Evolutionary conservation across 108 stramenopile species (phyloP).

Genomic region (Licmophora abbreviata): DNA sequence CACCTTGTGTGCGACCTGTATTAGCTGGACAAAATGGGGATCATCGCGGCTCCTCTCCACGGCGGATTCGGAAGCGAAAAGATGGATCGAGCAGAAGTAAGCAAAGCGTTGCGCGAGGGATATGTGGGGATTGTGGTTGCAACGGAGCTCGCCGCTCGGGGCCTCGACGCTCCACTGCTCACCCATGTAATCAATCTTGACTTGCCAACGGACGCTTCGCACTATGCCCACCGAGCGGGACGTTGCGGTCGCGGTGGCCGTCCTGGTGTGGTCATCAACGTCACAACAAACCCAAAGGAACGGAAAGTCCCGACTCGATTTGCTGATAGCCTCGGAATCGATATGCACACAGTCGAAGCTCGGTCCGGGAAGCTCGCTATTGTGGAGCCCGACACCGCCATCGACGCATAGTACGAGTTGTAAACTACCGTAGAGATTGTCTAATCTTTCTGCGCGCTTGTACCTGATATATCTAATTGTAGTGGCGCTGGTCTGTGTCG

Average conservation of each 20-base stretch:
- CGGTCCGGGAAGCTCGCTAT: conserved; percentile 54
- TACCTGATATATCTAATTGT: too few relatives aligned
- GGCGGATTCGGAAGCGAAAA: conserved; percentile 71
- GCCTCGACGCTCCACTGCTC: conserved; percentile 78
- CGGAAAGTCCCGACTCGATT: conserved; percentile 68
- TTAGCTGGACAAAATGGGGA: conserved; percentile 55
- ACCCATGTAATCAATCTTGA: conserved; percentile 87
- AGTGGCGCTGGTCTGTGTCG: too few relatives aligned
- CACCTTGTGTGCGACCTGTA: neutral
- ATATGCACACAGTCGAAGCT: conserved; percentile 62
- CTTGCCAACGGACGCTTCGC: conserved; percentile 84
- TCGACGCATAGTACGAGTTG: too few relatives aligned
- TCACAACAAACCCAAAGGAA: conserved; percentile 61
- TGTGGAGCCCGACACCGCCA: conserved; percentile 28
- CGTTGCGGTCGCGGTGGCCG: conserved; percentile 82
- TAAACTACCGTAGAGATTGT: too few relatives aligned
- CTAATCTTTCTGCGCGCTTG: too few relatives aligned
- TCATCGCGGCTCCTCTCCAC: conserved; percentile 75
- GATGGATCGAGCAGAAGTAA: conserved; percentile 79
- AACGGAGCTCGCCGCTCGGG: conserved; percentile 84
- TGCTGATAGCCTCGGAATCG: conserved; percentile 54
- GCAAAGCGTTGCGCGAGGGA: conserved; percentile 75
- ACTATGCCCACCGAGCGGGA: conserved; percentile 83
- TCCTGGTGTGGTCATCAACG: conserved; percentile 79
- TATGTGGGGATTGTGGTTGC: conserved; percentile 82